Conservation (phyloP, 139 green algal species). For the Auxenochlorella pyrenoidosa region DNA sequence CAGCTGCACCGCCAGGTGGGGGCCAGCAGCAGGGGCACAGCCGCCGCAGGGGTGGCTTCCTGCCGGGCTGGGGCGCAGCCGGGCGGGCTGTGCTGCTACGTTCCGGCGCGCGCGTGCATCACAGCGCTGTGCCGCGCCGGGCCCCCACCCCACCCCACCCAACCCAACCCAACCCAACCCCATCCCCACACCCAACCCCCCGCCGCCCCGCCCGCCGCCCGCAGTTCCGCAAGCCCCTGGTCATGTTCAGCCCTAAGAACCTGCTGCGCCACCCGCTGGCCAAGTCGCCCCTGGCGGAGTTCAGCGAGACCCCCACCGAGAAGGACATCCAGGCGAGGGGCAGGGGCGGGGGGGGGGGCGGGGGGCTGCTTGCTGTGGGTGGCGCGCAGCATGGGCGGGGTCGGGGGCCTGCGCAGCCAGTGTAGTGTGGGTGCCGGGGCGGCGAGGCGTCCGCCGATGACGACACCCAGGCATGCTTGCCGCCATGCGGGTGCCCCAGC, state of each 20-base stretch:
- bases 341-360: not conserved
- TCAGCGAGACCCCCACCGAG: conserved; percentile 93
- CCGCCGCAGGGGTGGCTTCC: no score
- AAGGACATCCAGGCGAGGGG: conserved; percentile 43
- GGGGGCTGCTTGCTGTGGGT: not conserved
- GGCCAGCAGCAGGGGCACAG: not conserved
- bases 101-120: no score
- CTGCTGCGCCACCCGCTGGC: conserved; percentile 92
- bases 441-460: no score
- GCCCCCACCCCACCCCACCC: no score
- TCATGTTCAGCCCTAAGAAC: conserved; percentile 96
- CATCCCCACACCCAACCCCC: not conserved
- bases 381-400: no score
- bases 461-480: no score
- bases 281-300: conserved; percentile 88
- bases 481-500: no score
- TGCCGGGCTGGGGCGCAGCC: no score
- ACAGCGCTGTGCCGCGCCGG: no score
- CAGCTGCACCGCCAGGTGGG: conserved; percentile 62
- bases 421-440: no score
- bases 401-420: no score
- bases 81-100: no score
- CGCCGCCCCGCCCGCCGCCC: not conserved
- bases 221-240: conserved; percentile 98
- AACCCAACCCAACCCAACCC: not conserved